Percentiles rank a stretch among this genome's conserved stretches.
Conservation (phyloP, 106 monocot species). For the Xerophyta viscosa region DNA sequence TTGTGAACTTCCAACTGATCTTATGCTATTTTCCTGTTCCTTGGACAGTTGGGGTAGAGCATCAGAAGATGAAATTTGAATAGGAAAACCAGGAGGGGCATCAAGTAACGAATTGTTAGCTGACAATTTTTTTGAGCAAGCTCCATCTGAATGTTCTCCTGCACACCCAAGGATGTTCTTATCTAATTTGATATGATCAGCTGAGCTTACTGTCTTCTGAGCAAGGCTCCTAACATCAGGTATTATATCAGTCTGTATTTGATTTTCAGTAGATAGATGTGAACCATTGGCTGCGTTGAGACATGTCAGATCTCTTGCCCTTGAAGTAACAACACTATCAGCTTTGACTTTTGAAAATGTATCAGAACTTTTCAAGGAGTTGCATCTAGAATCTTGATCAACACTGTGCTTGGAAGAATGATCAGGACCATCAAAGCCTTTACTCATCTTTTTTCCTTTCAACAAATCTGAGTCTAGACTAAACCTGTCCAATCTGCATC, state of each 20-base stretch:
- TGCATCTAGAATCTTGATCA: constrained; percentile 6
- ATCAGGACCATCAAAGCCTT: constrained; percentile 9
- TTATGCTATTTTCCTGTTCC: constrained; percentile 12
- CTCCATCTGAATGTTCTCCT: constrained; percentile 10
- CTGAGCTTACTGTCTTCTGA: constrained; percentile 11
- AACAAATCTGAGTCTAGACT: constrained; percentile 46
- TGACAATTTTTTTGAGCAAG: constrained; percentile 16
- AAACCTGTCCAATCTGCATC: constrained; percentile 64
- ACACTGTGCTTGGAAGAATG: constrained; percentile 14
- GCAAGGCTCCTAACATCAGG: constrained; percentile 2
- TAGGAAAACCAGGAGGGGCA: constrained; percentile 6
- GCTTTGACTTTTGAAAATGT: constrained; percentile 3
- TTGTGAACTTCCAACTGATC: constrained; percentile 26
- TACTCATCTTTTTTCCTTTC: constrained; percentile 18
- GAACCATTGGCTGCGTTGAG: constrained; percentile 2
- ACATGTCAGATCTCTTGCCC: constrained; percentile 11
- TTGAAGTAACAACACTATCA: constrained; percentile 13
- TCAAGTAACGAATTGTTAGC: constrained; percentile 21
- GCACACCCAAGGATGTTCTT: background rate
- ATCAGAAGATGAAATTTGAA: background rate
- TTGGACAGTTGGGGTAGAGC: constrained; percentile 5
- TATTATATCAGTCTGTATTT: constrained; percentile 6
- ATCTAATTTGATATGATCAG: constrained; percentile 20
- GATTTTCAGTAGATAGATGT: constrained; percentile 4
- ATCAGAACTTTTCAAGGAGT: constrained; percentile 19